Base-by-base conservation (phyloP, 441 rosid species). In the Syzygium malaccense region DNA sequence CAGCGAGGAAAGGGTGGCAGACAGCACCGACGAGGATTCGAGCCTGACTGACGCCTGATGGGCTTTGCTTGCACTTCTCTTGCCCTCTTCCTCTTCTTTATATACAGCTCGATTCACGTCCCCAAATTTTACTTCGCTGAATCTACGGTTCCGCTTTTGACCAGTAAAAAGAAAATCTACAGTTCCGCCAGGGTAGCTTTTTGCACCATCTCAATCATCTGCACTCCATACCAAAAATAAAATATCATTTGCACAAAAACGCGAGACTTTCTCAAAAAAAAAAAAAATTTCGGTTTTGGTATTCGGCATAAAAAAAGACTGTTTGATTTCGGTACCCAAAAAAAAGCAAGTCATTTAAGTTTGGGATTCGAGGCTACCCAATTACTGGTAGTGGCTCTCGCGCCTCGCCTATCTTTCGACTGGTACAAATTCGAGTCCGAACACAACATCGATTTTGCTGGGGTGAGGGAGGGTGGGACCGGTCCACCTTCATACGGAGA, bases 401-500 rank as follows among this genome's bases (percentile, higher is more conserved):
- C 14, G 14, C 9, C 57, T 55, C 57, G 25, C 19, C 8, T 19
- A 20, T 55, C 57, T 55, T 7, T 55, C 57, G 10, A 55, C 4
- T 4, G 9, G 10, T 28, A 9, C n/a, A 57, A 8, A 4, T 57
- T 25, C 62, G 14, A 57, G 8, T n/a, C n/a, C 28, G n/a, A 25
- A 28, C 19, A 4, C 62, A 23, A 57, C n/a, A 57, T 23, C 12
- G 25, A 23, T 23, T 23, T 7, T 1, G 5, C 8, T 6, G 41
- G 7, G 7, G 6, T 7, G 7, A 41, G 45, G 45, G 45, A 0
- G 5, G 5, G 12, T 1, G 4, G 23, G 7, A 23, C 9, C 26
- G 12, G 12, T 56, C 13, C 5, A 4, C 26, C 58, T 56, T 6
- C 58, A 20, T 55, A 7, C 7, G 19, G 1, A 55, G 56, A 55